Evolutionary conservation across 2,329 filamentous ascomycete genomes (phyloP), one percentile per base, ranked within the genome.

Genomic region (Tolypocladium sp.): DNA sequence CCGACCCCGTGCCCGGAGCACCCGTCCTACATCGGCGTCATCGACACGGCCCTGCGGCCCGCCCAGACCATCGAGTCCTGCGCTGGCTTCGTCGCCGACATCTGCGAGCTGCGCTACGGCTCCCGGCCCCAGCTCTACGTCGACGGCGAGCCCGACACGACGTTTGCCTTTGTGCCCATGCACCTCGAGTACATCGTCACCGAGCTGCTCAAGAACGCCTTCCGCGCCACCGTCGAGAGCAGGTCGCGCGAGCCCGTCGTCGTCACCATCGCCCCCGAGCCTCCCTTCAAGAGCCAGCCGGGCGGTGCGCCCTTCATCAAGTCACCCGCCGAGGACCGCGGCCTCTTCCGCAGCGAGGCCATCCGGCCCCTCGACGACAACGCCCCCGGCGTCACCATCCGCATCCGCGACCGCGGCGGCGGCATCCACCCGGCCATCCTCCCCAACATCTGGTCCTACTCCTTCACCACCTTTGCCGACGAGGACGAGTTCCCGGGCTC

Each of bases 111-210:
- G 41, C 93, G 94, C 62, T 99, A 99, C 69, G 94, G 94, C 57
- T 86, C 95, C 1, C 85, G 94, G 0, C 94, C 94, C 0, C 82
- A 81, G 2, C 82, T 96, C 67, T 77, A 87, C 54, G 88, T 99
- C 67, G 89, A 92, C 64, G 94, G 94, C 63, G 88, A 95, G 70
- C 87, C 89, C 0, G 87, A 89, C 57, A 91, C 92, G n/a, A 88
- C 86, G 0, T 96, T 99, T 69, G 92, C 93, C 25, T 94, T 95
- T 69, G 88, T 99, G 10, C 94, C 94, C 17, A 94, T 96, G 71
- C 94, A 99, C 73, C 82, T 99, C 30, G 93, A 97, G 74, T 99
- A 99, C 73, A 97, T 99, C 64, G 84, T 97, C 63, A 99, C 93
- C 0, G 94, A 99, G 74, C 82, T 99, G 1, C 82, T 99, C 60